phyloP scores from a whole-genome alignment of 148 eudicot species.

The Vaccinium darrowii region DNA sequence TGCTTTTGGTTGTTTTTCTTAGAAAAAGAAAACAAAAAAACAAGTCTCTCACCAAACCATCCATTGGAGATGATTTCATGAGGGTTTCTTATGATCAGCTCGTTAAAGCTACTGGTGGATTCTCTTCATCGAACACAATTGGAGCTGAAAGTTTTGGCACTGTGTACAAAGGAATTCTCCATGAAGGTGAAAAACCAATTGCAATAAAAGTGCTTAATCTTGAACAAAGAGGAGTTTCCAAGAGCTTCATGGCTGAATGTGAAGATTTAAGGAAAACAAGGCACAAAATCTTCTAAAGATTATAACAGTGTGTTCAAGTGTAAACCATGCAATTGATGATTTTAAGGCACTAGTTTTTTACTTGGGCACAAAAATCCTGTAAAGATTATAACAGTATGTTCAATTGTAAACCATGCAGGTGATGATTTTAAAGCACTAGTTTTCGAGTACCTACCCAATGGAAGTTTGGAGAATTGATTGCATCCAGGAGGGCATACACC shows the following conservation, averaged over 20 bases:
- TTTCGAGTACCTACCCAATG: neutral
- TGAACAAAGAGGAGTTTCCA: neutral
- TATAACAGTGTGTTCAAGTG: neutral
- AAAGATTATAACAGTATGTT: no score
- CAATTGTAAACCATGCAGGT: no score
- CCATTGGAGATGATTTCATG: neutral
- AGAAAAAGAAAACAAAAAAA: neutral
- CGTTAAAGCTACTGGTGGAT: no score
- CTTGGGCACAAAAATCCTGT: no score
- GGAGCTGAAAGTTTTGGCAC: no score
- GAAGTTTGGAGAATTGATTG: slow-evolving; percentile 11
- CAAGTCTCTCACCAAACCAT: neutral
- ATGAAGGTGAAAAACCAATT: neutral
- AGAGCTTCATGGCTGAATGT: neutral
- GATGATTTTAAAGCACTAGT: no score
- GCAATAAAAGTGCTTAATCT: neutral
- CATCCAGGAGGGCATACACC: neutral
- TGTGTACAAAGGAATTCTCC: neutral
- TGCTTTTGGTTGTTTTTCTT: neutral
- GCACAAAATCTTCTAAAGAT: neutral
- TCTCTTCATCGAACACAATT: no score
- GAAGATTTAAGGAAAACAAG: neutral
- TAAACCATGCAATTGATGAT: neutral
- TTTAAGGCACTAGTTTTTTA: neutral
- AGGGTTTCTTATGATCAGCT: neutral